phyloP scores from a whole-genome alignment of 2,329 filamentous ascomycete genomes.

The Monosporascus sp. region DNA sequence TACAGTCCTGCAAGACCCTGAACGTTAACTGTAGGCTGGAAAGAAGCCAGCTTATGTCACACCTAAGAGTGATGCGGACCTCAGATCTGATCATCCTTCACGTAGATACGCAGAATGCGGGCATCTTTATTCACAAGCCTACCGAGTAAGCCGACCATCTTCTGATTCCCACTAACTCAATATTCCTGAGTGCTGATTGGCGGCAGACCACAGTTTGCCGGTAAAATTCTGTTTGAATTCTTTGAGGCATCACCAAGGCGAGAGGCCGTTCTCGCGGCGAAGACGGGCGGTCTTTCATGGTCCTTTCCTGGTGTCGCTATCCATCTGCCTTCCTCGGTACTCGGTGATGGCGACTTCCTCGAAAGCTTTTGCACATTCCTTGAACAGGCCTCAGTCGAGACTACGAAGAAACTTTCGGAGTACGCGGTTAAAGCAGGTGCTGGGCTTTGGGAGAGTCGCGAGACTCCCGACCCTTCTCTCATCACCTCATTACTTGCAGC shows the following conservation, averaged over 20 bases:
- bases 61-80: constrained; percentile 8
- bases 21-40: constrained; percentile 15
- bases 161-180: neutral
- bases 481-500: constrained; percentile 55
- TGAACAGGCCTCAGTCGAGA: constrained; percentile 47
- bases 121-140: constrained; percentile 12
- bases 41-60: constrained; percentile 7
- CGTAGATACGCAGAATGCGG: constrained; percentile 16
- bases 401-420: constrained; percentile 47
- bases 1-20: constrained; percentile 8
- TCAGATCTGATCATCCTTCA: constrained; percentile 15
- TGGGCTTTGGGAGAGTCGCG: constrained; percentile 46
- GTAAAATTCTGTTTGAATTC: constrained; percentile 42
- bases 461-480: constrained; percentile 50
- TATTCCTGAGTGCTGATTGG: neutral
- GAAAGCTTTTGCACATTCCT: constrained; percentile 44
- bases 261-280: constrained; percentile 39
- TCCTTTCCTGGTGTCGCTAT: constrained; percentile 48
- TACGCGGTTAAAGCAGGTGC: constrained; percentile 44
- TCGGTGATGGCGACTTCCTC: constrained; percentile 38
- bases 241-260: constrained; percentile 51
- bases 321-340: constrained; percentile 31
- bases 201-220: constrained; percentile 5
- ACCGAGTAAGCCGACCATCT: constrained; percentile 7
- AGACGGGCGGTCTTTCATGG: constrained; percentile 41